Base-by-base conservation (phyloP, 371 early-diverging fungal genomes). In the Mortierella sp. region DNA sequence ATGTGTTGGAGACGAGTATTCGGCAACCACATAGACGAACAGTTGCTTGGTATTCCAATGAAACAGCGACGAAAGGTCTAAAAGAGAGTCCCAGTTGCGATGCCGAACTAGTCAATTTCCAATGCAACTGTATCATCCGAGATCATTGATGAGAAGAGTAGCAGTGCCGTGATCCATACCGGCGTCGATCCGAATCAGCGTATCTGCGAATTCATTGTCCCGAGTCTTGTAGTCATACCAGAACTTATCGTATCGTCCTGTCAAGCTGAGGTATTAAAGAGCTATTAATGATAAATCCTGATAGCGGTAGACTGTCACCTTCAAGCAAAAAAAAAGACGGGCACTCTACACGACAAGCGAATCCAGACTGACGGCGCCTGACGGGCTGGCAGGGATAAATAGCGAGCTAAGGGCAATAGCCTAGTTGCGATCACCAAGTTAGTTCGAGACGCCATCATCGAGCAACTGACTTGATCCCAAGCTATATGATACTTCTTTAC, bases 41-140 rank as follows among this genome's bases (percentile, higher is more conserved):
- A 98, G 80, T 71, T 96, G 95, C 83, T 98, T 98, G 28, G 97
- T 96, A 79, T 98, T 97, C 97, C 97, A 98, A 74, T 95, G 89
- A 74, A 97, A 97, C 51, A 95, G 73, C 8, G 90, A 85, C 13
- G 90, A 83, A 19, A 97, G 87, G 83, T 98, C 94, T 94, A 58
- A 21, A 58, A 19, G n/a, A 34, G n/a, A n/a, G 18, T 21, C 47
- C 48, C 48, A 48, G 48, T 23, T 9, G 48, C 8, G n/a, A 19
- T 21, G 23, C 9, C 21, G 21, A 45, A 45, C 5, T 18, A 45
- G 19, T 45, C n/a, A 45, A 5, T 18, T 13, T 13, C 19, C 5
- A n/a, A 18, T 4, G 19, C 18, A 19, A n/a, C n/a, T n/a, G n/a
- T n/a, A n/a, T n/a, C 45, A 5, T 13, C 19, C 19, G 18, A 45